A percentile compares a stretch with the other conserved stretches of the same genome.
phyloP scores from a whole-genome alignment of 345 rosid species.

The Eucalyptus polybractea region DNA sequence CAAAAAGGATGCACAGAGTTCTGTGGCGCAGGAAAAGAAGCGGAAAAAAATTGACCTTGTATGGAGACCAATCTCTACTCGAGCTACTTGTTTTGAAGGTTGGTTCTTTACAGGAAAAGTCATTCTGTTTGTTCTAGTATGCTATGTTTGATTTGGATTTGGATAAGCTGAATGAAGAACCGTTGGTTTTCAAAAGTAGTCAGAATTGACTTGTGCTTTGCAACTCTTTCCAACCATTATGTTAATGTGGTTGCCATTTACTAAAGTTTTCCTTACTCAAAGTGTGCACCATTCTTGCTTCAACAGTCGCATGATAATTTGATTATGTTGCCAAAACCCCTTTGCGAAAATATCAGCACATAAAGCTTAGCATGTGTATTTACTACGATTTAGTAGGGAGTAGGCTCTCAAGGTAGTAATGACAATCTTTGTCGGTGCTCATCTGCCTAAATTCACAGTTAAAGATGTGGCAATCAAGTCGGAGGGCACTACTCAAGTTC shows the following conservation, averaged over 20 bases:
- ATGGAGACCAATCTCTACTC: slow-evolving; percentile 52
- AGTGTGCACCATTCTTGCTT: background rate
- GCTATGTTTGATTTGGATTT: background rate
- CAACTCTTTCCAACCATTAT: background rate
- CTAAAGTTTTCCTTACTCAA: background rate
- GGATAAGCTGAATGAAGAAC: background rate
- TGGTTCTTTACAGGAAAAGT: background rate
- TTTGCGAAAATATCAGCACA: background rate
- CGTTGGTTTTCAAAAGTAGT: background rate
- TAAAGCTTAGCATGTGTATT: background rate
- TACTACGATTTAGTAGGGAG: background rate
- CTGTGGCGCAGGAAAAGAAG: slow-evolving; percentile 20
- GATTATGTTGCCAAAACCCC: background rate
- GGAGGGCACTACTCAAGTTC: slow-evolving; percentile 22
- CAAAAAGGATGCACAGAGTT: background rate
- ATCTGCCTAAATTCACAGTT: background rate
- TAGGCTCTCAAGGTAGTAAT: background rate
- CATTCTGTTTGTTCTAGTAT: background rate
- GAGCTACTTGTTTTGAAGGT: slow-evolving; percentile 39
- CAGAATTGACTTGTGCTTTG: background rate
- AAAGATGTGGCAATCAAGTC: slow-evolving; percentile 10
- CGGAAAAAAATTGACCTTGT: slow-evolving; percentile 13
- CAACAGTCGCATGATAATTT: background rate
- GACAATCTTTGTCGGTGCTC: background rate
- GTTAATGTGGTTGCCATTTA: background rate